Evolutionary conservation across 2,329 filamentous ascomycete genomes (phyloP).

Genomic region (Biscogniauxia mediterranea): DNA sequence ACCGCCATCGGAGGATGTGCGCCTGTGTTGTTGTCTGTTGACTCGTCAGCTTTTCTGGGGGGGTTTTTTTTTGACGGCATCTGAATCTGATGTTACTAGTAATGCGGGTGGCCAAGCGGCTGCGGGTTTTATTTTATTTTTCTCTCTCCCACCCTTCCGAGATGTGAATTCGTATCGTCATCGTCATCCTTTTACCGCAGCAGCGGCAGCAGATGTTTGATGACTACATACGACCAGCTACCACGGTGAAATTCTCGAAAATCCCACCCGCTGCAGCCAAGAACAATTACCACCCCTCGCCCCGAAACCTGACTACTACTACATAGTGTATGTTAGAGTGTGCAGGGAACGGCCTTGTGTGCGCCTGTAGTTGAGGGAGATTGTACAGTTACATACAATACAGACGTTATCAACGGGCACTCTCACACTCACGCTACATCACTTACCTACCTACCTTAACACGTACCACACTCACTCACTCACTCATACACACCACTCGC

Average conservation of each 20-base stretch:
- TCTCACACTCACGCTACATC: neutral
- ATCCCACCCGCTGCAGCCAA: slow-evolving; percentile 25
- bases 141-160: neutral
- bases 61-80: too few relatives aligned
- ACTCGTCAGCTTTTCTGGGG: neutral
- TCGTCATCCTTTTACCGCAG: neutral
- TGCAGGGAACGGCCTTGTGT: neutral
- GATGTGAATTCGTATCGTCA: neutral
- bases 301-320: slow-evolving; percentile 19
- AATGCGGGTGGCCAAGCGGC: neutral
- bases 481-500: too few relatives aligned
- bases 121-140: neutral
- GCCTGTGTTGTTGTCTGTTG: slow-evolving; percentile 5
- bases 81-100: neutral
- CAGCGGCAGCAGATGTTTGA: neutral
- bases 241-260: slow-evolving; percentile 10
- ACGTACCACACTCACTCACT: too few relatives aligned
- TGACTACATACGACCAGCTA: neutral
- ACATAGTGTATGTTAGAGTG: neutral
- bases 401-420: neutral
- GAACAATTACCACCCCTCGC: neutral
- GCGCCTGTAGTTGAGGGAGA: neutral
- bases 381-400: neutral
- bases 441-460: too few relatives aligned
- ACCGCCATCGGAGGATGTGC: slow-evolving; percentile 22